phyloP scores from a whole-genome alignment of 805 yeast genomes.

The Blastobotrys parvus region DNA sequence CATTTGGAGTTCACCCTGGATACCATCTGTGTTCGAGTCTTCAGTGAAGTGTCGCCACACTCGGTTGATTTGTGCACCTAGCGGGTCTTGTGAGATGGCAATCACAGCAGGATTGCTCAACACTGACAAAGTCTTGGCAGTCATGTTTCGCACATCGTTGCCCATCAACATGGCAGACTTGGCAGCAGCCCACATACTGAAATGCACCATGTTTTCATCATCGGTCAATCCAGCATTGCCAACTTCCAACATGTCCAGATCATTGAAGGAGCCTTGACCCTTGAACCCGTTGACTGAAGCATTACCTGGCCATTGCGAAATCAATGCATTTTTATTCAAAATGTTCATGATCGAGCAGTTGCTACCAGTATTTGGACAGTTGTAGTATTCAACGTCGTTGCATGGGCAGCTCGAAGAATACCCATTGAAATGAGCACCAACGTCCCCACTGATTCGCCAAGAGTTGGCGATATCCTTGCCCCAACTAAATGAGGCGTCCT shows the following conservation, averaged over 20 bases:
- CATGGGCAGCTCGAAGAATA: constrained; percentile 21
- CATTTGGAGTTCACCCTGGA: constrained; percentile 1
- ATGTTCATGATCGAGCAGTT: constrained; percentile 23
- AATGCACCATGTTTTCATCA: constrained; percentile 23
- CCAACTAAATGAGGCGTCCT: constrained; percentile 22
- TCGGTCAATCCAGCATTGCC: constrained; percentile 24
- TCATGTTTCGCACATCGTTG: constrained; percentile 20
- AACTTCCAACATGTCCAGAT: constrained; percentile 24
- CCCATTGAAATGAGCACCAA: constrained; percentile 3
- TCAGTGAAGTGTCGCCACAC: background rate
- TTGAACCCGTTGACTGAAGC: background rate
- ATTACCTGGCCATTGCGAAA: constrained; percentile 18
- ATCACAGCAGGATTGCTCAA: constrained; percentile 11
- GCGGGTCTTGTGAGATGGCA: constrained; percentile 20
- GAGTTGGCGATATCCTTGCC: constrained; percentile 20
- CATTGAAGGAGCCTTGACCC: constrained; percentile 22
- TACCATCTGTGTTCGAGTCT: background rate
- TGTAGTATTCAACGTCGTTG: constrained; percentile 22
- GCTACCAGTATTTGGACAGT: constrained; percentile 22
- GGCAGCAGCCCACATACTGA: constrained; percentile 24
- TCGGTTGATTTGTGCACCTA: constrained; percentile 4
- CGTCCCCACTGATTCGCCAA: constrained; percentile 23
- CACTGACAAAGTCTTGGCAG: constrained; percentile 15
- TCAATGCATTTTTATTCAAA: constrained; percentile 18
- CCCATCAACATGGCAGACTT: constrained; percentile 25